Conservation (phyloP, 805 yeast genomes). For the Wickerhamiella siamensis region DNA sequence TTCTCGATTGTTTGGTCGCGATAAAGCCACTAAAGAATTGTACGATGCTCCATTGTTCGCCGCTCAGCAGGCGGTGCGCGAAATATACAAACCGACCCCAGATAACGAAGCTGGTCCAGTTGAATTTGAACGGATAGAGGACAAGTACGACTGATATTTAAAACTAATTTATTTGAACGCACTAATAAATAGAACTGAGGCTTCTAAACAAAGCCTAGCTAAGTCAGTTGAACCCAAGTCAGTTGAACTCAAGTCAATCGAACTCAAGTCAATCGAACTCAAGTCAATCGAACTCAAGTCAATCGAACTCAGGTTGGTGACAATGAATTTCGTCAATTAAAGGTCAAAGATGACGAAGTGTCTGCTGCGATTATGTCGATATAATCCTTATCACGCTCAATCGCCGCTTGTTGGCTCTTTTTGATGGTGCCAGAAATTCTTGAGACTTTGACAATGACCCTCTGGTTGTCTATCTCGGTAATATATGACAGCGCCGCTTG, state of each 20-base stretch:
- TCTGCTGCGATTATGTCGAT: not conserved
- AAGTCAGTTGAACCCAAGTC: too few species aligned
- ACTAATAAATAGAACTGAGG: not conserved
- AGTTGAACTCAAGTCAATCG: not conserved
- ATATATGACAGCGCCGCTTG: slow-evolving; percentile 45
- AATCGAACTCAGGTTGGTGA: not conserved
- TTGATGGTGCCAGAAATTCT: slow-evolving; percentile 79
- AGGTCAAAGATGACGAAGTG: not conserved
- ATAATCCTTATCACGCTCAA: slow-evolving; percentile 30
- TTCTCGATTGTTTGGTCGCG: slow-evolving; percentile 39
- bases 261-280: too few species aligned
- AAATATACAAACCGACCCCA: slow-evolving; percentile 33
- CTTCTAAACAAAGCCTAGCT: too few species aligned
- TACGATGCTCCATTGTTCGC: slow-evolving; percentile 47
- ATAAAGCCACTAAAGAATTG: slow-evolving; percentile 31
- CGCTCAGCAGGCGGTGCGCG: slow-evolving; percentile 36
- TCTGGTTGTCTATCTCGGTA: slow-evolving; percentile 33
- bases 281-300: too few species aligned
- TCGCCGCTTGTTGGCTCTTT: slow-evolving; percentile 62
- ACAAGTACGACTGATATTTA: not conserved
- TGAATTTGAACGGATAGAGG: slow-evolving; percentile 30
- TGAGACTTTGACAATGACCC: slow-evolving; percentile 42
- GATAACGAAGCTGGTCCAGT: slow-evolving; percentile 31
- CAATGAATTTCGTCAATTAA: not conserved
- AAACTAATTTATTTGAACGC: not conserved